phyloP scores from a whole-genome alignment of 2,329 filamentous ascomycete genomes.

The Penicillium hesseltinei region DNA sequence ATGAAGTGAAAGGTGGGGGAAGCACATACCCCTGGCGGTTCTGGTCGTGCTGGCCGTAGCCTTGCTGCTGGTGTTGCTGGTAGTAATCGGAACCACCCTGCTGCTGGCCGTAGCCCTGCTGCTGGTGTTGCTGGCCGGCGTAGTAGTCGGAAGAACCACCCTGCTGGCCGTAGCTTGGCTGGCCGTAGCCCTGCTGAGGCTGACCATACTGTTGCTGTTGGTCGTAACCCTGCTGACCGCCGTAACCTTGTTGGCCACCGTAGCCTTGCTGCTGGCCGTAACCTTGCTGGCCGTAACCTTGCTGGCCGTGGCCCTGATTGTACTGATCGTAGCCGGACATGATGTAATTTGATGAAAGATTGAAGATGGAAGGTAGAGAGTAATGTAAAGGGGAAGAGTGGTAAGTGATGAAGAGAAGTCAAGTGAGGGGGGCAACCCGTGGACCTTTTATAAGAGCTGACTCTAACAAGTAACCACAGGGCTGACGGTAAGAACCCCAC shows the following conservation, averaged over 20 bases:
- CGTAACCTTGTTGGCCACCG: conserved; percentile 24
- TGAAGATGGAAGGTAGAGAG: background rate
- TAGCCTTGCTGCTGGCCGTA: conserved; percentile 15
- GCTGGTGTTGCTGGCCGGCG: conserved; percentile 20
- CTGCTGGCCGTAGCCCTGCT: conserved; percentile 22
- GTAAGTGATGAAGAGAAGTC: conserved; percentile 5
- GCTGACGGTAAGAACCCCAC: conserved; percentile 12
- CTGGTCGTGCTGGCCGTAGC: conserved; percentile 23
- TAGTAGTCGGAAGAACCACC: conserved; percentile 15
- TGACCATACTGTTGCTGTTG: conserved; percentile 27
- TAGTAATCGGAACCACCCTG: conserved; percentile 16
- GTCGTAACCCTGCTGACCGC: conserved; percentile 24
- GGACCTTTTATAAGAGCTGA: conserved; percentile 8
- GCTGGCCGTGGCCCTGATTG: conserved; percentile 19
- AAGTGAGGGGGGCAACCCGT: conserved; percentile 3
- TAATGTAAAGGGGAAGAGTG: conserved; percentile 1
- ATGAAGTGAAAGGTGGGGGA: background rate
- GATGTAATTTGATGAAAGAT: background rate
- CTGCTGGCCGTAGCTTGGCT: conserved; percentile 21
- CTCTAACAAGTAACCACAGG: conserved; percentile 9
- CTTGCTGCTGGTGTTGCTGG: conserved; percentile 15
- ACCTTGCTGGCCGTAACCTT: conserved; percentile 6
- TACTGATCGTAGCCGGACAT: conserved; percentile 30
- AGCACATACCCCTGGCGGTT: conserved; percentile 30
- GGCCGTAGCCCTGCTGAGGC: conserved; percentile 27